phyloP scores from a whole-genome alignment of 345 rosid species.

The Geranium rotundifolium region DNA sequence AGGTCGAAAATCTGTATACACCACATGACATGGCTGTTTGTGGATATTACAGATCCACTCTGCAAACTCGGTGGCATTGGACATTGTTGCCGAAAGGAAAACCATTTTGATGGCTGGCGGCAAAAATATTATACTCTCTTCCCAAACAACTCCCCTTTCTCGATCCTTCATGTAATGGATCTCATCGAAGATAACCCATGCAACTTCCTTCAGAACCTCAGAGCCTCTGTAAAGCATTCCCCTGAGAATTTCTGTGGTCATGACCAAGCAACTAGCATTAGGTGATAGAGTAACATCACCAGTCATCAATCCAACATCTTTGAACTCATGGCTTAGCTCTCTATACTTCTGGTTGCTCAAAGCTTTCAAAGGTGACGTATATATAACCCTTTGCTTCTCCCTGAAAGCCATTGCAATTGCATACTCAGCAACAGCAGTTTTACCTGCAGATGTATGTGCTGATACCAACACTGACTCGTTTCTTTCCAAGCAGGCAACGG shows the following conservation, averaged over 20 bases:
- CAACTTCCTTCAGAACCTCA: constrained; percentile 91
- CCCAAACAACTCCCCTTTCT: constrained; percentile 99
- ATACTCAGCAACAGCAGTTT: constrained; percentile 98
- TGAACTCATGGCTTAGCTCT: constrained; percentile 85
- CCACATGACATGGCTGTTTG: constrained; percentile 96
- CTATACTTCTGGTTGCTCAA: constrained; percentile 96
- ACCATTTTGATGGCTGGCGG: constrained; percentile 98
- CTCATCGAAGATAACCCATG: constrained; percentile 98
- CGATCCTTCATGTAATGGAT: constrained; percentile 98
- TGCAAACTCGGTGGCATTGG: constrained; percentile 93
- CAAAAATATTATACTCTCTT: constrained; percentile 90
- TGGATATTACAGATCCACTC: constrained; percentile 96
- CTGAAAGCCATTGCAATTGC: constrained; percentile 96
- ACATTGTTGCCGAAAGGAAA: constrained; percentile 96
- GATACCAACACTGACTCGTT: constrained; percentile 92
- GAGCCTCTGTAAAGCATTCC: constrained; percentile 97
- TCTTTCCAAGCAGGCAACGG: constrained; percentile 82
- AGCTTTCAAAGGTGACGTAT: constrained; percentile 94
- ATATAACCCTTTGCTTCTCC: constrained; percentile 88
- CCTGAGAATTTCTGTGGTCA: constrained; percentile 95
- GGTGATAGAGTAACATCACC: constrained; percentile 97
- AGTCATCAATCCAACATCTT: constrained; percentile 96
- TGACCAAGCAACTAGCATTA: constrained; percentile 87
- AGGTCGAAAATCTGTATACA: constrained; percentile 92
- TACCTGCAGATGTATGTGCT: constrained; percentile 95